phyloP scores from a whole-genome alignment of 2,329 filamentous ascomycete genomes.

The Drechslerella stenobrocha region DNA sequence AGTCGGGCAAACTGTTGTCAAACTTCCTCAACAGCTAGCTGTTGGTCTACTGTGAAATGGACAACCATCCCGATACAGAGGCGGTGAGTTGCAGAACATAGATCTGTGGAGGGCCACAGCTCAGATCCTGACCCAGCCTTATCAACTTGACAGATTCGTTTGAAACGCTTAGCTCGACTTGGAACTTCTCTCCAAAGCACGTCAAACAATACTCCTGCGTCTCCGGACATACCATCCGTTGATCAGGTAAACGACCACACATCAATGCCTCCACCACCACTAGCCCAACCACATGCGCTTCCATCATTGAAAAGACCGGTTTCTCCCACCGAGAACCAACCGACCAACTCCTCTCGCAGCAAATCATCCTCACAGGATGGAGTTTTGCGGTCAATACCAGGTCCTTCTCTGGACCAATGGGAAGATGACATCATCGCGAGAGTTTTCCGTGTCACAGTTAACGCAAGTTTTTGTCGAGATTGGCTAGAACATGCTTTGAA shows the following conservation, averaged over 20 bases:
- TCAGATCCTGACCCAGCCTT: background rate
- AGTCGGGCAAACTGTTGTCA: too few relatives aligned
- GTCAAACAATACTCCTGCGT: conserved; percentile 1
- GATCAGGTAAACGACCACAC: too few relatives aligned
- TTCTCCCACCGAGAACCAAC: conserved; percentile 15
- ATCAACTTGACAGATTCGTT: conserved; percentile 18
- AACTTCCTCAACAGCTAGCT: too few relatives aligned
- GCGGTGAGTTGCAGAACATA: conserved; percentile 4
- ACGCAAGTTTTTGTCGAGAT: conserved; percentile 7
- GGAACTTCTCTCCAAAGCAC: conserved; percentile 18
- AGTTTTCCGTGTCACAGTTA: conserved; percentile 26
- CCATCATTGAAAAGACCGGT: conserved; percentile 31
- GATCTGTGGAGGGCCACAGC: background rate
- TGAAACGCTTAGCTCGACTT: conserved; percentile 35
- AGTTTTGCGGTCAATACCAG: background rate
- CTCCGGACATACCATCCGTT: background rate
- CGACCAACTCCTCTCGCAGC: conserved; percentile 12
- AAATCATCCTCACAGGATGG: conserved; percentile 16
- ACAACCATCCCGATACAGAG: conserved; percentile 33
- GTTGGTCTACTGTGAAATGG: conserved; percentile 13
- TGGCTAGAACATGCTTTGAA: background rate
- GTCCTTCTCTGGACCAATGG: conserved; percentile 33
- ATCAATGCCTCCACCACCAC: too few relatives aligned
- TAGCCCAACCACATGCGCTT: background rate
- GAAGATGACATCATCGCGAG: conserved; percentile 20